phyloP scores from a whole-genome alignment of 768 basidiomycete genomes.

The Kwoniella dejecticola region DNA sequence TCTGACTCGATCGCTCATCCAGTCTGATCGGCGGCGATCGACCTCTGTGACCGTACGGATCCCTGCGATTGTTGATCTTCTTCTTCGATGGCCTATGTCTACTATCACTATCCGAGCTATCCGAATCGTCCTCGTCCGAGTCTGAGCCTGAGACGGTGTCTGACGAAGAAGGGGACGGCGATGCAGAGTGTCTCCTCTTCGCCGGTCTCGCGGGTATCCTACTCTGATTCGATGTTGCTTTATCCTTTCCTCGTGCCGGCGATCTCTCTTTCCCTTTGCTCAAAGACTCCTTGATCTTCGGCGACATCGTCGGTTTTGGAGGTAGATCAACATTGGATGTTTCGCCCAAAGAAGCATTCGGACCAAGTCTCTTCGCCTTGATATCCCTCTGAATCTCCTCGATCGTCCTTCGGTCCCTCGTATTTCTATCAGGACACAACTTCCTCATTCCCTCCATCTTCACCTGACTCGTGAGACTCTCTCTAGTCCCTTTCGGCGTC shows the following conservation, averaged over 20 bases:
- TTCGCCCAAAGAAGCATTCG: no score
- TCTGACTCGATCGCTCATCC: conserved; percentile 16
- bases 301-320: background rate
- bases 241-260: background rate
- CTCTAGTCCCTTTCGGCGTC: background rate
- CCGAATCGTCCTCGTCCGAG: no score
- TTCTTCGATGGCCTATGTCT: background rate
- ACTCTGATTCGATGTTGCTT: background rate
- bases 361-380: conserved; percentile 22
- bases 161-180: no score
- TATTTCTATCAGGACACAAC: conserved; percentile 36
- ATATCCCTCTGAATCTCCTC: conserved; percentile 45
- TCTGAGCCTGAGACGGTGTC: no score
- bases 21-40: conserved; percentile 14
- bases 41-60: background rate
- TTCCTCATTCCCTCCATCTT: conserved; percentile 28
- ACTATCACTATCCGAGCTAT: conserved; percentile 1
- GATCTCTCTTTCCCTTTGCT: conserved; percentile 2
- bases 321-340: no score
- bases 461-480: conserved; percentile 17
- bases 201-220: background rate
- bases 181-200: conserved; percentile 14
- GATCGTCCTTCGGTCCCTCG: conserved; percentile 40
- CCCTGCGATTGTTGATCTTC: conserved; percentile 1
- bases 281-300: background rate